These are phyloP conservation scores for Podila epigama DNA, from an alignment of 192 early-diverging fungal genomes.

Conservation along the genomic window DNA sequence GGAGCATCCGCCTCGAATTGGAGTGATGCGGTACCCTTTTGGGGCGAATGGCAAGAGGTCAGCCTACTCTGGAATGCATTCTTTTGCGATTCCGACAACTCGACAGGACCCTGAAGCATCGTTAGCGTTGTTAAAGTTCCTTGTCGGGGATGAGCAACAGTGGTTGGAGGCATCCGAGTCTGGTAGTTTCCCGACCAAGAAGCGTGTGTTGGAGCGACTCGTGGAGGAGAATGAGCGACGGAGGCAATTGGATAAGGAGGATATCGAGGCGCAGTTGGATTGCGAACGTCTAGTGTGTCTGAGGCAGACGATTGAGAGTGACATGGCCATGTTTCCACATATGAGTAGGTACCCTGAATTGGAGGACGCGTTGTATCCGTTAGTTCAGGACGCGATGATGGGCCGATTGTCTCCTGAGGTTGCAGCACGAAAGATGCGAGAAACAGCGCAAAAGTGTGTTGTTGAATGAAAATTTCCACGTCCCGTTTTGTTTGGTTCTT, in stretches of 20 bases:
- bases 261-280: conserved; percentile 4
- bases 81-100: conserved; percentile 33
- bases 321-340: conserved; percentile 46
- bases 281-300: conserved; percentile 26
- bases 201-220: conserved; percentile 17
- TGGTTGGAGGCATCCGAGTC: conserved; percentile 33
- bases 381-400: conserved; percentile 45
- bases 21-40: conserved; percentile 25
- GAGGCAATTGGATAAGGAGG: background rate
- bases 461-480: too few relatives aligned
- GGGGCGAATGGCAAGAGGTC: conserved; percentile 18
- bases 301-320: conserved; percentile 10
- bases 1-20: background rate
- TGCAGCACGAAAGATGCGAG: conserved; percentile 13
- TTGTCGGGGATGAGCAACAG: conserved; percentile 33
- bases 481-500: too few relatives aligned
- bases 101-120: conserved; percentile 9
- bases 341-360: conserved; percentile 26
- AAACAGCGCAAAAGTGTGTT: background rate
- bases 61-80: conserved; percentile 40
- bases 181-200: conserved; percentile 40
- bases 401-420: conserved; percentile 8
- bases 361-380: conserved; percentile 30
- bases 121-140: conserved; percentile 11
- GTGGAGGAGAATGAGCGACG: conserved; percentile 6